Evolutionary conservation across 1,139 yeast genomes (phyloP).

Genomic region (Debaryomyces nepalensis): DNA sequence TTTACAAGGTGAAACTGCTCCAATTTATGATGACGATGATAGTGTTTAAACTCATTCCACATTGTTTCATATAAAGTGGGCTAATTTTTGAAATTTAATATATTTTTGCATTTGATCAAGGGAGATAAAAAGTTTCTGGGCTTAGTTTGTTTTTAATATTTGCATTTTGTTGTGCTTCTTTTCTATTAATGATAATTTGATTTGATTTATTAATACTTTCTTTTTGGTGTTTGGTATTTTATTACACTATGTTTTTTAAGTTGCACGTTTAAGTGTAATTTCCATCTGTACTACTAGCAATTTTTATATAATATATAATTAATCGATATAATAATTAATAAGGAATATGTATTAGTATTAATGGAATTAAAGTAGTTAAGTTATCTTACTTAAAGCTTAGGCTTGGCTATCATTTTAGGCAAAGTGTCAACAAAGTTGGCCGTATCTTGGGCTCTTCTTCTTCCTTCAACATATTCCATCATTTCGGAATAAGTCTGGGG

Average conservation of each 20-base stretch:
- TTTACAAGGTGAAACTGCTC: constrained; percentile 41
- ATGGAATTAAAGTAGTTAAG: not conserved
- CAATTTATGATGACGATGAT: constrained; percentile 37
- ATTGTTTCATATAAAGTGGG: not conserved
- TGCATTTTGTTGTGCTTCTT: constrained; percentile 1
- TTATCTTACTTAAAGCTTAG: constrained; percentile 3
- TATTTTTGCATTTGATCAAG: constrained; percentile 2
- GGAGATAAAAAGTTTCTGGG: constrained; percentile 7
- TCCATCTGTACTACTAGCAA: constrained; percentile 8
- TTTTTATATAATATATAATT: constrained; percentile 6
- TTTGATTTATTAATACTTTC: constrained; percentile 1
- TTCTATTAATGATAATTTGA: constrained; percentile 5
- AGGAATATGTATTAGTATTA: constrained; percentile 6
- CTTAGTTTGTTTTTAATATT: not conserved
- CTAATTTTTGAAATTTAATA: not conserved
- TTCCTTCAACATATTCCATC: constrained; percentile 89
- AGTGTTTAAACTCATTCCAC: constrained; percentile 29
- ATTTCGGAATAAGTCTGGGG: constrained; percentile 90
- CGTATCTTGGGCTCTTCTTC: constrained; percentile 86
- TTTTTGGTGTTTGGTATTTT: constrained; percentile 10
- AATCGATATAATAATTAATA: constrained; percentile 7
- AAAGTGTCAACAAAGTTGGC: constrained; percentile 64
- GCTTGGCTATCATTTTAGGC: constrained; percentile 23
- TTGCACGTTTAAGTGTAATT: constrained; percentile 2
- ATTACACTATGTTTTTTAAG: constrained; percentile 4